Evolutionary conservation across 2,329 filamentous ascomycete species (phyloP).

Genomic region (Graphilbum sp.): DNA sequence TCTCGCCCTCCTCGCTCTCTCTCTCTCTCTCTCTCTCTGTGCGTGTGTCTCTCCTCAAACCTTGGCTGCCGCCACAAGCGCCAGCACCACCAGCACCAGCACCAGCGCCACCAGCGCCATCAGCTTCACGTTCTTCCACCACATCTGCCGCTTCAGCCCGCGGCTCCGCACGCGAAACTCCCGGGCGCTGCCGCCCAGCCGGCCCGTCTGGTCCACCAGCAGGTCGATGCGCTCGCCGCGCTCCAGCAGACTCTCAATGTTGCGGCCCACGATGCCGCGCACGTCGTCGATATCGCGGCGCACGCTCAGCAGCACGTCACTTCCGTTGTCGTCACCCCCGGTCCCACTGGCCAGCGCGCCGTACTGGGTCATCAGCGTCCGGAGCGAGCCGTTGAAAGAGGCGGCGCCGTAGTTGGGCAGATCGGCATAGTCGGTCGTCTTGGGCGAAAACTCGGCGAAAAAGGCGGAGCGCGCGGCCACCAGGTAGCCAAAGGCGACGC

Average conservation of each 20-base stretch:
- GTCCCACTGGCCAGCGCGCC: constrained; percentile 48
- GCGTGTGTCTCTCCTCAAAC: not conserved
- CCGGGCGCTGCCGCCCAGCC: constrained; percentile 69
- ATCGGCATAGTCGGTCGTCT: constrained; percentile 52
- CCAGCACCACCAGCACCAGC: constrained; percentile 38
- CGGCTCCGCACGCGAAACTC: constrained; percentile 83
- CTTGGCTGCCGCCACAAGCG: constrained; percentile 38
- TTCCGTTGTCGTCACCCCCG: constrained; percentile 29
- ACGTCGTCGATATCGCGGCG: constrained; percentile 87
- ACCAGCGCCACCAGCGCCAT: constrained; percentile 68
- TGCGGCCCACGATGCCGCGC: constrained; percentile 84
- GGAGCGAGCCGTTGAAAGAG: constrained; percentile 68
- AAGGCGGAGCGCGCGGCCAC: constrained; percentile 84
- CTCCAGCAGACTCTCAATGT: constrained; percentile 81
- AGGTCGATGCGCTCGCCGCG: constrained; percentile 85
- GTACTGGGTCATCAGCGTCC: constrained; percentile 65
- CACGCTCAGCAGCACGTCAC: constrained; percentile 71
- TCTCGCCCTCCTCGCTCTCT: not conserved
- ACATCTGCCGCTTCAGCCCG: constrained; percentile 84
- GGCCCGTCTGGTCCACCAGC: constrained; percentile 90
- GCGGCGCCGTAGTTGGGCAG: constrained; percentile 83
- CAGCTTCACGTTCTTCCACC: constrained; percentile 98
- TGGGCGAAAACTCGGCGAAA: constrained; percentile 50
- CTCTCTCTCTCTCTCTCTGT: no score
- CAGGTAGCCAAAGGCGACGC: constrained; percentile 84